Conservation (phyloP, 495 filamentous ascomycete genomes). For the Hypoxylon cercidicola region DNA sequence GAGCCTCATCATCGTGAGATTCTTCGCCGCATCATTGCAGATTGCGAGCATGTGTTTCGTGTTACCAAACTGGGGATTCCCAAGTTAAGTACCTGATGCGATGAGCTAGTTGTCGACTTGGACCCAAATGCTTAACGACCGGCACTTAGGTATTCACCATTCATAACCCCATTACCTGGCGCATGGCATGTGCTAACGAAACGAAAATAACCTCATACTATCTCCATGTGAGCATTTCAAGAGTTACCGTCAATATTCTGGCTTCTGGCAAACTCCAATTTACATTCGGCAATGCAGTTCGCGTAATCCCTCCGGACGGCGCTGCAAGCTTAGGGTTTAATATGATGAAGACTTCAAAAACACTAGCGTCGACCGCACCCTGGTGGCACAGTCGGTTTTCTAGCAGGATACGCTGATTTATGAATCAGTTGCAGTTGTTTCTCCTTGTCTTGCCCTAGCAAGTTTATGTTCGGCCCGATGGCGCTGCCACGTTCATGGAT, state of each 20-base stretch:
- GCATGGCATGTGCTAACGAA: neutral
- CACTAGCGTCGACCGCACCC: constrained; percentile 4
- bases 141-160: too few relatives aligned
- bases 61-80: constrained; percentile 10
- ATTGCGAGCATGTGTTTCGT: constrained; percentile 8
- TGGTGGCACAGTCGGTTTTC: constrained; percentile 15
- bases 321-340: constrained; percentile 6
- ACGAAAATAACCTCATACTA: constrained; percentile 1
- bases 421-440: neutral
- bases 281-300: neutral
- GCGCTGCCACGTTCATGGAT: constrained; percentile 9
- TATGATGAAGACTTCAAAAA: constrained; percentile 1
- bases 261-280: neutral
- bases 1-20: constrained; percentile 29
- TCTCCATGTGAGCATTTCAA: neutral
- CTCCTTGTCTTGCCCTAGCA: constrained; percentile 23
- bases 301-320: constrained; percentile 2
- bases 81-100: too few relatives aligned
- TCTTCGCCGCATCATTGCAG: constrained; percentile 5
- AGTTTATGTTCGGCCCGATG: constrained; percentile 29
- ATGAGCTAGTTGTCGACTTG: too few relatives aligned
- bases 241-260: neutral
- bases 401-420: neutral
- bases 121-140: too few relatives aligned
- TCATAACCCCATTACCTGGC: neutral